Percentiles rank a stretch among this genome's conserved stretches.
phyloP scores from a whole-genome alignment of 352 stramenopile species.

The Phytophthora hibernalis region DNA sequence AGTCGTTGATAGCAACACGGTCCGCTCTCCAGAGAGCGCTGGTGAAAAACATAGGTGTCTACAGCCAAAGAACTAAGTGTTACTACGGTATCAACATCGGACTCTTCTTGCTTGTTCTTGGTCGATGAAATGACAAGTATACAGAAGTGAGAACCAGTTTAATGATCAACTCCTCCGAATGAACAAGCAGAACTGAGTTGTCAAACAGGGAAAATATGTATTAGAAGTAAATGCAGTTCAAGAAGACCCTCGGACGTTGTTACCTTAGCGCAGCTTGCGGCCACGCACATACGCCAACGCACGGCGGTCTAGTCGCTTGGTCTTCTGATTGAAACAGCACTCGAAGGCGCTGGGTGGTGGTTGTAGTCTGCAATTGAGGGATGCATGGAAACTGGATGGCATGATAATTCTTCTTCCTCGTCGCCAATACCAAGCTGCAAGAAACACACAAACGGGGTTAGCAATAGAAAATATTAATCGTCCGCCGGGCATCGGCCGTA shows the following conservation, averaged over 20 bases:
- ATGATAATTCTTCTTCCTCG: conserved; percentile 69
- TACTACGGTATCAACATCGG: no score
- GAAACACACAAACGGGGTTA: conserved; percentile 1
- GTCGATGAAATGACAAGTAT: no score
- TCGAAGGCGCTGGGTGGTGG: conserved; percentile 61
- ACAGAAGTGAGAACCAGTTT: no score
- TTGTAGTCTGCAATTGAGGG: conserved; percentile 86
- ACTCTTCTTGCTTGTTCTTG: no score
- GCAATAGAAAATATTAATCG: neutral
- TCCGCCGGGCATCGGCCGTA: conserved; percentile 26
- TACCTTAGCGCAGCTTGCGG: conserved; percentile 68
- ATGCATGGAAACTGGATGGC: conserved; percentile 59
- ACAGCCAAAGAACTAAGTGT: no score
- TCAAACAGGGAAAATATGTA: neutral
- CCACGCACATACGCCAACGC: conserved; percentile 78
- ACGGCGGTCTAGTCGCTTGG: conserved; percentile 78
- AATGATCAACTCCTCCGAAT: no score
- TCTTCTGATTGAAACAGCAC: conserved; percentile 79
- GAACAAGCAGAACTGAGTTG: neutral
- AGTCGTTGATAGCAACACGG: no score
- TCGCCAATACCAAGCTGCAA: conserved; percentile 60
- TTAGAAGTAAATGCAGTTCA: neutral
- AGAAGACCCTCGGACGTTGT: neutral
- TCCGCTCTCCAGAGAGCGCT: no score
- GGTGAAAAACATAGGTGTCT: no score